phyloP scores from a whole-genome alignment of 176 grass and related monocot species.

The Lolium perenne region DNA sequence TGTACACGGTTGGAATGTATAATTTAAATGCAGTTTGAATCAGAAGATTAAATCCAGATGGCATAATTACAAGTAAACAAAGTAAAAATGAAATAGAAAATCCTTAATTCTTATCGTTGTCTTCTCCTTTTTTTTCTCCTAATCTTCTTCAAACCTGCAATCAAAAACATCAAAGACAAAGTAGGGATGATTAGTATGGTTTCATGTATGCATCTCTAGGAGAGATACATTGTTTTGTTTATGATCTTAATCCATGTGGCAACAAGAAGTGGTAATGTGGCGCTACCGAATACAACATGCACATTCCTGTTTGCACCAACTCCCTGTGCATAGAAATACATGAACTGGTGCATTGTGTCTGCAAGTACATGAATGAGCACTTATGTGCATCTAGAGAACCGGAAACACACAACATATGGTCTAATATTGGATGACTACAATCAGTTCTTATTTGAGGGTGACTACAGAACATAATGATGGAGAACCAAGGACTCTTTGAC shows the following conservation, averaged over 20 bases:
- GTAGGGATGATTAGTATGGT: neutral
- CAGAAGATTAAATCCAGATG: neutral
- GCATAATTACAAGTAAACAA: neutral
- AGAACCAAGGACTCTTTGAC: slow-evolving; percentile 91
- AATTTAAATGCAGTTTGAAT: neutral
- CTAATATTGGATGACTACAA: slow-evolving; percentile 5
- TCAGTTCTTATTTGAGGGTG: slow-evolving; percentile 87
- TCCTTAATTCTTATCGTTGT: neutral
- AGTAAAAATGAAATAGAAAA: neutral
- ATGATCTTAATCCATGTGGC: neutral
- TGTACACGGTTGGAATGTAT: neutral
- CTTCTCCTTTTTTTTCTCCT: neutral
- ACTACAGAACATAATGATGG: slow-evolving; percentile 75
- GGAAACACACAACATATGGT: neutral
- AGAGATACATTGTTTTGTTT: neutral
- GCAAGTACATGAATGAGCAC: neutral
- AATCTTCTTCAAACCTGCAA: neutral
- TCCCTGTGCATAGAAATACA: neutral
- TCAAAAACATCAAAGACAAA: neutral
- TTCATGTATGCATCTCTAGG: neutral
- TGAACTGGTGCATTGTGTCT: neutral
- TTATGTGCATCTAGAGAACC: neutral
- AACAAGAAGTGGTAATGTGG: neutral
- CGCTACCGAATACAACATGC: neutral
- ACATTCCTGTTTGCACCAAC: neutral